Conservation (phyloP, 129 eudicot species). For the Artemisia annua region DNA sequence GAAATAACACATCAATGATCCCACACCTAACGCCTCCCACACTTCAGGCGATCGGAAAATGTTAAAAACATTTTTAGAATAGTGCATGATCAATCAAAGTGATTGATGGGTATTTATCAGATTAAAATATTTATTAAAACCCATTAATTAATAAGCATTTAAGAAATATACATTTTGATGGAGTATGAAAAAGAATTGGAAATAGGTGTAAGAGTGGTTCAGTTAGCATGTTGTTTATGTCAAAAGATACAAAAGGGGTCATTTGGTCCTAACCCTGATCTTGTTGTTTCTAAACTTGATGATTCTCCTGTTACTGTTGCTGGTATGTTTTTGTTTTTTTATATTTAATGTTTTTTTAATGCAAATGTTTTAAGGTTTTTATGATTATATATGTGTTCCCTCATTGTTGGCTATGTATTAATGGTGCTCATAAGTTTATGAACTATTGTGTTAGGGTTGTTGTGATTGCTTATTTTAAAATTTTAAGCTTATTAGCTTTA, state of each 20-base stretch:
- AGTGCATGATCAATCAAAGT: slow-evolving; percentile 4
- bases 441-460: too few relatives aligned
- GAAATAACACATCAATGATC: slow-evolving; percentile 15
- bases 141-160: slow-evolving; percentile 31
- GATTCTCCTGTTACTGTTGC: slow-evolving; percentile 96
- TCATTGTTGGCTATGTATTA: not conserved
- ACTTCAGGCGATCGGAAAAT: slow-evolving; percentile 21
- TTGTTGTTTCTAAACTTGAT: slow-evolving; percentile 75
- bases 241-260: slow-evolving; percentile 64
- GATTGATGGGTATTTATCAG: slow-evolving; percentile 4
- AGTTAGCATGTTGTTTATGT: slow-evolving; percentile 70
- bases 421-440: too few relatives aligned
- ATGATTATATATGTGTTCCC: not conserved
- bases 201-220: slow-evolving; percentile 89
- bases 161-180: slow-evolving; percentile 5
- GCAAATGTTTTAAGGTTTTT: not conserved
- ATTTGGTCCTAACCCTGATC: slow-evolving; percentile 48
- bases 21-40: slow-evolving; percentile 20
- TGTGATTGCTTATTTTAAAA: too few relatives aligned
- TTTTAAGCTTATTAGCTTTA: too few relatives aligned
- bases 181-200: slow-evolving; percentile 61
- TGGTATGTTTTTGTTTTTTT: slow-evolving; percentile 31
- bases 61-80: not conserved
- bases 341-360: not conserved
- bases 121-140: slow-evolving; percentile 15